These are phyloP conservation scores for Coemansia umbellata DNA, from an alignment of 192 early-diverging fungal species.

Conservation along the genomic window DNA sequence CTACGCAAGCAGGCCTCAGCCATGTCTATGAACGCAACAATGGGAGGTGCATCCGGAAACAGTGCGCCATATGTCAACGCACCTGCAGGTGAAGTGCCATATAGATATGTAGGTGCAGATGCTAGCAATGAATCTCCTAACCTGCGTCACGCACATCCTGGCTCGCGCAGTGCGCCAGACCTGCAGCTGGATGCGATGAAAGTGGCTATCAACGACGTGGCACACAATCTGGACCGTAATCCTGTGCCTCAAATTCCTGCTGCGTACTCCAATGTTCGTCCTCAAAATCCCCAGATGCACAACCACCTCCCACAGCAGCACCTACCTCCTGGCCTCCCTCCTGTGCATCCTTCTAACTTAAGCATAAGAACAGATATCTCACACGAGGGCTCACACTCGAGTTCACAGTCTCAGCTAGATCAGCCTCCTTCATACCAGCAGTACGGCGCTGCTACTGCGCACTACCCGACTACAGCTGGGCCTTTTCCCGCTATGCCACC, in stretches of 20 bases:
- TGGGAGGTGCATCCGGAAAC: neutral
- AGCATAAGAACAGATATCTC: slow-evolving; percentile 16
- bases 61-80: neutral
- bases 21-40: slow-evolving; percentile 13
- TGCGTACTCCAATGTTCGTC: slow-evolving; percentile 4
- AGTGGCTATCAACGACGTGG: slow-evolving; percentile 18
- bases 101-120: neutral
- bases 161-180: slow-evolving; percentile 46
- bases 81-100: neutral
- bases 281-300: neutral
- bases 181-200: slow-evolving; percentile 39
- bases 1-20: slow-evolving; percentile 42
- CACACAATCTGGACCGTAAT: slow-evolving; percentile 19
- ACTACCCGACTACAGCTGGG: neutral
- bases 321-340: neutral
- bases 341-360: neutral
- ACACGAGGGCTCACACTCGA: neutral
- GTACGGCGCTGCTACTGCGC: neutral
- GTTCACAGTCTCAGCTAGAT: neutral
- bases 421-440: neutral
- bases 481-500: neutral
- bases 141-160: slow-evolving; percentile 25
- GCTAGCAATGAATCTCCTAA: slow-evolving; percentile 4
- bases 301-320: slow-evolving; percentile 7
- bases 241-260: slow-evolving; percentile 41